phyloP scores from a whole-genome alignment of 257 asterid species.

The Solanum etuberosum region DNA sequence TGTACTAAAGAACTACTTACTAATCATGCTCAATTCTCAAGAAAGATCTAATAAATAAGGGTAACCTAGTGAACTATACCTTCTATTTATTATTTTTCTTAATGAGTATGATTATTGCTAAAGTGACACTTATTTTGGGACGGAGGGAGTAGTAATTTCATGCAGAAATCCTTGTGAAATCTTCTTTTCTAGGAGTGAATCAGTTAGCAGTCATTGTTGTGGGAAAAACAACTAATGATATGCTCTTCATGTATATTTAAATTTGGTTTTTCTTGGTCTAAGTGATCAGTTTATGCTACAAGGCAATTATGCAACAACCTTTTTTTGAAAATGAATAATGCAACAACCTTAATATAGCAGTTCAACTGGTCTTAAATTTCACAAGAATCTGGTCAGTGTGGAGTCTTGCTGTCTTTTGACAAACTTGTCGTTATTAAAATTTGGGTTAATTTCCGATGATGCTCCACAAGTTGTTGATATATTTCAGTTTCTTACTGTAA shows the following conservation, averaged over 20 bases:
- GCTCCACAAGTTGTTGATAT: neutral
- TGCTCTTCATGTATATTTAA: neutral
- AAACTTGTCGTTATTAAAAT: neutral
- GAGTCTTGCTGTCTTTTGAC: neutral
- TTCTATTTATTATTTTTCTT: neutral
- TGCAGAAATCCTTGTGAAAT: neutral
- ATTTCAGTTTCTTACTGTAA: neutral
- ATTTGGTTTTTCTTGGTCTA: neutral
- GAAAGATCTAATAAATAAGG: neutral
- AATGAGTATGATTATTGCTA: neutral
- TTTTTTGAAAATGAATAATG: neutral
- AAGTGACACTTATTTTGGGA: neutral
- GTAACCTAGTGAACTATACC: neutral
- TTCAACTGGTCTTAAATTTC: neutral
- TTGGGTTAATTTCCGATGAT: neutral
- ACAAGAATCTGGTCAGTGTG: neutral
- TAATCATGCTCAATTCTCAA: neutral
- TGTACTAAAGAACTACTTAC: neutral
- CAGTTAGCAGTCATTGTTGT: neutral
- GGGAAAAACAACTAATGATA: neutral
- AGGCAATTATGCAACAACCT: no score
- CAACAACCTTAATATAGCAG: neutral
- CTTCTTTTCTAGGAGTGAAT: neutral
- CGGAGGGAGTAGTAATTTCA: neutral
- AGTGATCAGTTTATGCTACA: neutral